Percentiles rank a stretch among this genome's conserved stretches.
phyloP scores from a whole-genome alignment of 768 basidiomycete genomes.

The Lentinula detonsa region DNA sequence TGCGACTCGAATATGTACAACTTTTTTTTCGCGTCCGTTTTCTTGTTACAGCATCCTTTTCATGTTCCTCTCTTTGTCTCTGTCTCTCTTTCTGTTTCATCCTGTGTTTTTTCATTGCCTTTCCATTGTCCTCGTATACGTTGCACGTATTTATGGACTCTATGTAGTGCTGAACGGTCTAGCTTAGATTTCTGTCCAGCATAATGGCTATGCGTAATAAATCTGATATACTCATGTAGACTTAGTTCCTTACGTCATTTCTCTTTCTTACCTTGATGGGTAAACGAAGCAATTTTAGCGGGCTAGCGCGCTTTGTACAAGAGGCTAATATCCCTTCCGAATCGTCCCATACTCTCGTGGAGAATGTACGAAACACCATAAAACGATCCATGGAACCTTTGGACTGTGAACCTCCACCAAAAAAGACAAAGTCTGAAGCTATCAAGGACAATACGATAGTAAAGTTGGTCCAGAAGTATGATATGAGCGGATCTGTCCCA shows the following conservation, averaged over 20 bases:
- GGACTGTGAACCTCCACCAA: neutral
- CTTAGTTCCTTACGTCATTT: neutral
- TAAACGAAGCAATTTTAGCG: neutral
- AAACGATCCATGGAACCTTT: neutral
- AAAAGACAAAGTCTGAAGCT: neutral
- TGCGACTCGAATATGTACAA: slow-evolving; percentile 1
- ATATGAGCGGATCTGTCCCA: slow-evolving; percentile 70
- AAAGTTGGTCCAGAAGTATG: slow-evolving; percentile 39
- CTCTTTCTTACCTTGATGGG: neutral
- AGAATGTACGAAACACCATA: neutral
- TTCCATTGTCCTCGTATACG: slow-evolving; percentile 2
- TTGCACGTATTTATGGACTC: slow-evolving; percentile 7
- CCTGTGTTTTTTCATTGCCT: neutral
- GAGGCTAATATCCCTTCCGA: neutral
- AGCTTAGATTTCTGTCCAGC: neutral
- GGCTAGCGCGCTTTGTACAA: neutral
- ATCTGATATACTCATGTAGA: neutral
- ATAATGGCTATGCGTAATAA: neutral
- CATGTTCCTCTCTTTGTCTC: neutral
- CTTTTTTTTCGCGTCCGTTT: neutral
- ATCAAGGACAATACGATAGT: neutral
- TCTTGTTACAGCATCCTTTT: neutral
- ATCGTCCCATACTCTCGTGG: too few relatives aligned
- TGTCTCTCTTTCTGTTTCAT: neutral
- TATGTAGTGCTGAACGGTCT: slow-evolving; percentile 3